Evolutionary conservation across 1,284 basidiomycete genomes (phyloP).

Genomic region (Leccinum pallidistipes): DNA sequence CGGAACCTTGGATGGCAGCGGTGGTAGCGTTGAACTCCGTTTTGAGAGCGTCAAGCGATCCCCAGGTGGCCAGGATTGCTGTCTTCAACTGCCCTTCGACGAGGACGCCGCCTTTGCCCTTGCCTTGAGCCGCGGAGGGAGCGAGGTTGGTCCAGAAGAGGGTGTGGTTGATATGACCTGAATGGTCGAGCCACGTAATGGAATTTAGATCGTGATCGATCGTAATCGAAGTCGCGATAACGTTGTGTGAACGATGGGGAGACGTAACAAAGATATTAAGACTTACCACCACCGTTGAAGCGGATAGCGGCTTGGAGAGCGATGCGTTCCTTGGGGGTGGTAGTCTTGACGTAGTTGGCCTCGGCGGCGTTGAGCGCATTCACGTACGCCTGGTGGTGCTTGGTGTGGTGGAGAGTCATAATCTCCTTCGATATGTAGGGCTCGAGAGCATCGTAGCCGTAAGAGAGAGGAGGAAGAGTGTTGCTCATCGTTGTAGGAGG

Average conservation of each 20-base stretch:
- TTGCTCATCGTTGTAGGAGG: constrained; percentile 33
- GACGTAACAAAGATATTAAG: not conserved
- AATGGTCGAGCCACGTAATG: not conserved
- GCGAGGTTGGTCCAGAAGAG: constrained; percentile 94
- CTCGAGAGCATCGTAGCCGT: constrained; percentile 86
- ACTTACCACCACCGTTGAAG: constrained; percentile 66
- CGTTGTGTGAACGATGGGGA: not conserved
- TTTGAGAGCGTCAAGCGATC: constrained; percentile 68
- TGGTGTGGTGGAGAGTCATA: constrained; percentile 85
- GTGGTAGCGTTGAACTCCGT: constrained; percentile 75
- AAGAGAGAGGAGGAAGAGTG: constrained; percentile 82
- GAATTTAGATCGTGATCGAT: constrained; percentile 9
- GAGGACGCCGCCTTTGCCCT: constrained; percentile 62
- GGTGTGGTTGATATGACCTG: constrained; percentile 88
- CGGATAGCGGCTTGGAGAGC: constrained; percentile 72
- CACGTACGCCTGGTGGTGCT: constrained; percentile 85
- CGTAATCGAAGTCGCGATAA: constrained; percentile 24
- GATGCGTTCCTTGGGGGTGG: constrained; percentile 76
- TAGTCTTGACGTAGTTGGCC: constrained; percentile 62
- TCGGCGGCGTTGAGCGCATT: constrained; percentile 78
- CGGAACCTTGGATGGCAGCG: constrained; percentile 84
- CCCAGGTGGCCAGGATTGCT: constrained; percentile 67
- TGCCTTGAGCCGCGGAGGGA: constrained; percentile 47
- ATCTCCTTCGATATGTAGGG: constrained; percentile 82
- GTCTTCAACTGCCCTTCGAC: constrained; percentile 65